These are phyloP conservation scores for Penicillium paneum DNA, from an alignment of 2,329 filamentous ascomycete species.

Conservation along the genomic window DNA sequence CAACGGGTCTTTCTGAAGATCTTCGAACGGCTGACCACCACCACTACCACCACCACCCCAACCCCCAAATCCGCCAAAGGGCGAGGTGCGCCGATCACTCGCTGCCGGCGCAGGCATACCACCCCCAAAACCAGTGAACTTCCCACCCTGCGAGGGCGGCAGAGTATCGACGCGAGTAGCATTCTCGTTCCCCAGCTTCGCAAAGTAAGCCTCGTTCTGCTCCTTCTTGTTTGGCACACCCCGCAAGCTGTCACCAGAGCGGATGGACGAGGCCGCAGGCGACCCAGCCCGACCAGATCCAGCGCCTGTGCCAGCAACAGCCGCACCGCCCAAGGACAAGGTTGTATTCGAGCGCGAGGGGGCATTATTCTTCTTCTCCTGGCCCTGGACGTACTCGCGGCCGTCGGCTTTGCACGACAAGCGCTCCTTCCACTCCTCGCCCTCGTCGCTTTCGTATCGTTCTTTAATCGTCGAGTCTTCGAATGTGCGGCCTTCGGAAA, in stretches of 20 bases:
- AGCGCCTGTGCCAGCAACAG: constrained; percentile 1
- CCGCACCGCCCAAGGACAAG: constrained; percentile 13
- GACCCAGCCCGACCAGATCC: constrained; percentile 17
- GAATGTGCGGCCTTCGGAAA: constrained; percentile 68
- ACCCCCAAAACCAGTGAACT: constrained; percentile 87
- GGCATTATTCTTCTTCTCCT: constrained; percentile 51
- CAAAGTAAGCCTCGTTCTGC: constrained; percentile 85
- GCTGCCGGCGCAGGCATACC: constrained; percentile 57
- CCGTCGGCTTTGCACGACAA: constrained; percentile 84
- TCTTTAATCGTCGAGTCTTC: constrained; percentile 88
- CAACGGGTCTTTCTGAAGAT: constrained; percentile 87
- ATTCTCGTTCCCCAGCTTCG: constrained; percentile 78
- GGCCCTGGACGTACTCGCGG: constrained; percentile 74
- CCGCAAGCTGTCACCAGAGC: constrained; percentile 23
- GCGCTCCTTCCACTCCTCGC: constrained; percentile 93
- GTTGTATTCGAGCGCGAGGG: constrained; percentile 33
- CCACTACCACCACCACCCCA: constrained; percentile 27
- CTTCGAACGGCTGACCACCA: constrained; percentile 66
- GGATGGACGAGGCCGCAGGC: constrained; percentile 22
- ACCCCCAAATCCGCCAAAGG: constrained; percentile 22
- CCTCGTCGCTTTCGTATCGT: constrained; percentile 81
- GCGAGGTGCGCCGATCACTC: constrained; percentile 20
- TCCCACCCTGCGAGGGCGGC: constrained; percentile 86
- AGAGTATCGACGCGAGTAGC: constrained; percentile 69
- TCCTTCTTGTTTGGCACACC: constrained; percentile 54